Percentiles rank a stretch among this genome's conserved stretches.
Evolutionary conservation across 2,329 filamentous ascomycete species (phyloP).

Genomic region (Phaeomoniella chlamydospora): DNA sequence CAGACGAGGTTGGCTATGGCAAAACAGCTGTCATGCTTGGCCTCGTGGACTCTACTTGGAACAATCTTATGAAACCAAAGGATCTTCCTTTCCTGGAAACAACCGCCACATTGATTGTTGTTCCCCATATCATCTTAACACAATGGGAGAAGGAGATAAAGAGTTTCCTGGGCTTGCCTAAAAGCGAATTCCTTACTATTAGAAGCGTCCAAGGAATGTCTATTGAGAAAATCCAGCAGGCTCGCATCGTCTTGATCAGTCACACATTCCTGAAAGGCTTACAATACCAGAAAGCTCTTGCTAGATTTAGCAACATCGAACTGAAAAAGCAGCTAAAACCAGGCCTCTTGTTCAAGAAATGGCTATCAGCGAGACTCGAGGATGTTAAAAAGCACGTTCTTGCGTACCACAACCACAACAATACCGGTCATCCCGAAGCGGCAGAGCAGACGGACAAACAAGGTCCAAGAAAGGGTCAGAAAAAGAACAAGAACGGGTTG

Average conservation of each 20-base stretch:
- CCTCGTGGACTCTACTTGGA: conserved; percentile 33
- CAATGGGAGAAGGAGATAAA: conserved; percentile 45
- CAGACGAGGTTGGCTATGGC: conserved; percentile 51
- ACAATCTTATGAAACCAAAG: background rate
- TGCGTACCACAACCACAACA: background rate
- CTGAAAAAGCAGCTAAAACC: conserved; percentile 4
- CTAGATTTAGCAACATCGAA: conserved; percentile 1
- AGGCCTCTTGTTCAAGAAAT: background rate
- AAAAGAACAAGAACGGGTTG: conserved; percentile 15
- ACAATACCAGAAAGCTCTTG: background rate
- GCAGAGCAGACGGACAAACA: conserved; percentile 2
- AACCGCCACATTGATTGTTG: conserved; percentile 45
- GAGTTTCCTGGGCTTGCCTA: conserved; percentile 29
- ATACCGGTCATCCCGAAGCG: conserved; percentile 1
- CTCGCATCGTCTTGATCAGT: conserved; percentile 38
- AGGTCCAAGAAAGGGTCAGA: conserved; percentile 9
- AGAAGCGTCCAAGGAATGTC: conserved; percentile 23
- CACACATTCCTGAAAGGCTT: background rate
- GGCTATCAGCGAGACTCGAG: background rate
- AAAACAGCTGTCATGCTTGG: conserved; percentile 49
- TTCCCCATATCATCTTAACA: conserved; percentile 36
- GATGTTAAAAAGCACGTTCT: too few species aligned
- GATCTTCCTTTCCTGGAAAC: conserved; percentile 17
- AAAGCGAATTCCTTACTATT: conserved; percentile 27
- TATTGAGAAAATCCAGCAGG: conserved; percentile 29